phyloP scores from a whole-genome alignment of 202 grass and related monocot genomes.

The Elaeis oleifera region DNA sequence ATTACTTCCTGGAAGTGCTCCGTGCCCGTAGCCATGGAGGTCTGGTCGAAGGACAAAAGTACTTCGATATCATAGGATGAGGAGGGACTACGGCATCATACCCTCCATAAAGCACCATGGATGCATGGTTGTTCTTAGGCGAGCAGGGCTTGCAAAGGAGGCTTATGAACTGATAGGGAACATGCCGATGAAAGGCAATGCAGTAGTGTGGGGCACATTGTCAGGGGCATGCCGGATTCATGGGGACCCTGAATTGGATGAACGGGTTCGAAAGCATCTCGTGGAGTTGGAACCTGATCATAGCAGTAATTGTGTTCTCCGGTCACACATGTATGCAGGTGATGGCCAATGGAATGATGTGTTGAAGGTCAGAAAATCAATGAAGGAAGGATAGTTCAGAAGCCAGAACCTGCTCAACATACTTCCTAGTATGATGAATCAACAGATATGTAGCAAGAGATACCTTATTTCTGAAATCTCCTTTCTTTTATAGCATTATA shows the following conservation, averaged over 20 bases:
- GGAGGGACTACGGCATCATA: background rate
- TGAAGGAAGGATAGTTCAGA: slow-evolving; percentile 11
- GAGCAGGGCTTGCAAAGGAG: slow-evolving; percentile 1
- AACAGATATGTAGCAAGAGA: too few species aligned
- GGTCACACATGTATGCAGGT: slow-evolving; percentile 13
- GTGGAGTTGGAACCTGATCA: slow-evolving; percentile 16
- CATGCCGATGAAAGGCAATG: slow-evolving; percentile 13
- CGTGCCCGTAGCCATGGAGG: slow-evolving; percentile 17
- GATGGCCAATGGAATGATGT: slow-evolving; percentile 16
- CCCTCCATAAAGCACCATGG: slow-evolving; percentile 14
- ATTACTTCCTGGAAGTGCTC: slow-evolving; percentile 16
- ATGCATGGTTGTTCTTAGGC: slow-evolving; percentile 13
- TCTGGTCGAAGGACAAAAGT: slow-evolving; percentile 6
- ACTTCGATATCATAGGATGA: slow-evolving; percentile 8
- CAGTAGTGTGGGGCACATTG: slow-evolving; percentile 19
- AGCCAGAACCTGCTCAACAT: slow-evolving; percentile 10
- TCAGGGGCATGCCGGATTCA: slow-evolving; percentile 12
- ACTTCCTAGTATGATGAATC: background rate
- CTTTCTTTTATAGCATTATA: too few species aligned
- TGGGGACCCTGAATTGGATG: slow-evolving; percentile 10
- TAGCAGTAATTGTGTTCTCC: slow-evolving; percentile 21
- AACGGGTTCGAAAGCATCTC: slow-evolving; percentile 7
- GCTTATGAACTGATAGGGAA: slow-evolving; percentile 6
- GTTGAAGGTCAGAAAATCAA: slow-evolving; percentile 12
- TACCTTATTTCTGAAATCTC: too few species aligned